Evolutionary conservation across 331 rosid genomes (phyloP), one percentile per base, ranked within the genome.

Genomic region (Cydonia oblonga): DNA sequence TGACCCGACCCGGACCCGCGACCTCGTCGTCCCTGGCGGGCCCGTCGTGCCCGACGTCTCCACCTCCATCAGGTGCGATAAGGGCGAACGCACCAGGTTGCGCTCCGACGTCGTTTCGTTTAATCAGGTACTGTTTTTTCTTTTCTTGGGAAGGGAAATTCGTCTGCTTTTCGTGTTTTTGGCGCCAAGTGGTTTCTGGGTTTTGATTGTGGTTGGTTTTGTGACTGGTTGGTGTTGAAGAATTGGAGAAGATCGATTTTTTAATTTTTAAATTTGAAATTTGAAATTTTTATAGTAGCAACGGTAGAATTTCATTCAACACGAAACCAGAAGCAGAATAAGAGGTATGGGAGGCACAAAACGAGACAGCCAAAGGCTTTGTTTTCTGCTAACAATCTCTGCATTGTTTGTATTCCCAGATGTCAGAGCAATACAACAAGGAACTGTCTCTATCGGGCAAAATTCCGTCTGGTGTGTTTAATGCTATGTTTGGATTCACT

Each of bases 391-490:
- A 28, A 72, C 1, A 4, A 15, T 66, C 5, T 28, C 8, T 40
- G 57, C 58, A 3, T 76, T 52, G 64, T 76, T 69, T 60, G 14
- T 20, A 24, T 59, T 71, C 74, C 58, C 90, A 93, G 98, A 93
- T 93, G 98, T 89, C 97, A 8, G 95, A 89, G 86, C 95, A 67
- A 62, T 83, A 81, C 82, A 93, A 93, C 73, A 82, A 83, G 74
- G 87, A 86, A 12, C 49, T 86, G 53, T 81, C 86, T 22, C 72
- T 93, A 66, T 78, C 86, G 1, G 97, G 96, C 9, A 93, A 90
- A 75, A 93, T 93, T 71, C 98, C 98, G 9, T 83, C 91, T 2
- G 98, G 97, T 57, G 26, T 71, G 73, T 93, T 90, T 79, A 93
- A 93, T 74, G 19, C 73, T 10, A 86, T 87, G 92, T 89, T 93